These are phyloP conservation scores for Amphirosellinia nigrospora DNA, from an alignment of 495 filamentous ascomycete species.

Conservation along the genomic window DNA sequence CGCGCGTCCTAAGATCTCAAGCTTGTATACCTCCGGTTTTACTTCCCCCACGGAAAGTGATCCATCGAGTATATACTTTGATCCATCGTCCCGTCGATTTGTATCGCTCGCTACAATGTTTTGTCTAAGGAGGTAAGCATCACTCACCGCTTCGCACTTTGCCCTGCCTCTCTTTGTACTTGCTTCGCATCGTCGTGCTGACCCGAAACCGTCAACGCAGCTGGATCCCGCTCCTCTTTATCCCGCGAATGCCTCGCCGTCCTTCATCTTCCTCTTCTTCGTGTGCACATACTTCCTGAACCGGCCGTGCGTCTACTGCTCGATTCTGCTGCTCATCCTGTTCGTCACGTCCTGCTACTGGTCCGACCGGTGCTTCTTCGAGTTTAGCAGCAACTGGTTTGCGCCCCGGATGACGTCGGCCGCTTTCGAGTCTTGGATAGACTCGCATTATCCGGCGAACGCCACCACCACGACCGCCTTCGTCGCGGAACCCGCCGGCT, in stretches of 20 bases:
- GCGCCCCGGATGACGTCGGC: slow-evolving; percentile 58
- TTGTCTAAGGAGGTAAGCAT: slow-evolving; percentile 75
- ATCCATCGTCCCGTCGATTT: background rate
- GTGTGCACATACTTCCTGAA: slow-evolving; percentile 89
- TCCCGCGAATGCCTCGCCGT: slow-evolving; percentile 78
- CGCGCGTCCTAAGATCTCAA: background rate
- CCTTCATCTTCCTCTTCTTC: slow-evolving; percentile 91
- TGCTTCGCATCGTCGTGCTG: slow-evolving; percentile 8
- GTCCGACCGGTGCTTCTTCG: slow-evolving; percentile 89
- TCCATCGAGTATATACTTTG: background rate
- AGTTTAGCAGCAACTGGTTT: slow-evolving; percentile 84
- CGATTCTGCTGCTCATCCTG: slow-evolving; percentile 83
- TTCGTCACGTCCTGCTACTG: slow-evolving; percentile 91
- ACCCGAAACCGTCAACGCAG: slow-evolving; percentile 42
- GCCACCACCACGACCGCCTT: slow-evolving; percentile 39
- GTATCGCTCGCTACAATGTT: slow-evolving; percentile 65
- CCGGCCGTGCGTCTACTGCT: slow-evolving; percentile 90
- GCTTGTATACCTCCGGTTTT: background rate
- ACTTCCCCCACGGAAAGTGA: background rate
- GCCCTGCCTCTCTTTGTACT: slow-evolving; percentile 9
- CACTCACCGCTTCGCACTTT: background rate
- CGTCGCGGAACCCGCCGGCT: slow-evolving; percentile 44
- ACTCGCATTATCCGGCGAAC: slow-evolving; percentile 19
- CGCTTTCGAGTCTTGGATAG: slow-evolving; percentile 27
- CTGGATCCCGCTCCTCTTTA: slow-evolving; percentile 76